Conservation (phyloP, 2,329 filamentous ascomycete species). For the Trichoderma sp. region DNA sequence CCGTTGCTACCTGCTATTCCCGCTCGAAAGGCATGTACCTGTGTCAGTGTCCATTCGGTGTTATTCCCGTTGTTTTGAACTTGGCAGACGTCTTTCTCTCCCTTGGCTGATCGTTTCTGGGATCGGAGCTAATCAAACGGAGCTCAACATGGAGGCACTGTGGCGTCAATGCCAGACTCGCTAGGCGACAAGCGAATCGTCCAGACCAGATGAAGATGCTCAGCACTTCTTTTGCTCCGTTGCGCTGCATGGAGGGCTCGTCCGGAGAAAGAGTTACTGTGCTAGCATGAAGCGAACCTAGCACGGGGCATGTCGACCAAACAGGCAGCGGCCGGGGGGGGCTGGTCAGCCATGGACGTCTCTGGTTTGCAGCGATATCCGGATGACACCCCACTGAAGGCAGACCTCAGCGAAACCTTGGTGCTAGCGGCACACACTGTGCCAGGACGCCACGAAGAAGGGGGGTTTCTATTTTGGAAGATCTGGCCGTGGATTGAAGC, state of each 20-base stretch:
- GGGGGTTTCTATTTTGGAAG: neutral
- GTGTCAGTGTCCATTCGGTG: neutral
- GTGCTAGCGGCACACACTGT: neutral
- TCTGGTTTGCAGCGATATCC: constrained; percentile 14
- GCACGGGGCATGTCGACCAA: neutral
- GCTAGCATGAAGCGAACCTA: neutral
- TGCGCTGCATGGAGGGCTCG: neutral
- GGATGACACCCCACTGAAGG: neutral
- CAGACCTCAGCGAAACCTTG: neutral
- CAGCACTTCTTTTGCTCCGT: neutral
- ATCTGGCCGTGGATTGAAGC: neutral
- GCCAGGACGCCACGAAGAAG: neutral
- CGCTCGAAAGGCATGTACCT: neutral
- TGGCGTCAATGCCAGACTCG: constrained; percentile 9
- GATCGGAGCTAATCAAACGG: constrained; percentile 15
- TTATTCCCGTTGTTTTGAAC: neutral
- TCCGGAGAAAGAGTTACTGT: neutral
- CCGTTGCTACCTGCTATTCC: neutral
- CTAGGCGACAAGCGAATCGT: constrained; percentile 8
- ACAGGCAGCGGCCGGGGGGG: neutral
- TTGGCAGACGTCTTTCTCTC: neutral
- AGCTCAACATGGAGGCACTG: neutral
- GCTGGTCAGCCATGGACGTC: neutral
- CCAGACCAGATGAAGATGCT: constrained; percentile 1
- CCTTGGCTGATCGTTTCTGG: neutral